Percentiles rank a stretch among this genome's conserved stretches.
These are phyloP conservation scores for Kingdonia uniflora DNA, from an alignment of 164 flowering plant species.

Conservation along the genomic window DNA sequence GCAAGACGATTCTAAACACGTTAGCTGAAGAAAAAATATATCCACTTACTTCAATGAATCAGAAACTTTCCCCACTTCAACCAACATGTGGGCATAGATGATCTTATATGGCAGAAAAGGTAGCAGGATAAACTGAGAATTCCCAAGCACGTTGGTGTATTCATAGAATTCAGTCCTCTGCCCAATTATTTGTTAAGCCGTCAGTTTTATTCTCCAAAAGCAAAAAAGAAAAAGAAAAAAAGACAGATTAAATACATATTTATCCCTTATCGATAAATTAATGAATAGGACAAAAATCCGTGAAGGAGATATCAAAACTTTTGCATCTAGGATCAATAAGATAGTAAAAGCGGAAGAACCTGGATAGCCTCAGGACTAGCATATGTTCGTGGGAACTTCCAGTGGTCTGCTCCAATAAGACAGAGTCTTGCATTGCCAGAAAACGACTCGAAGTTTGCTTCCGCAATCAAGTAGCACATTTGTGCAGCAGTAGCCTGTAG, in stretches of 20 bases:
- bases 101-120: slow-evolving; percentile 97
- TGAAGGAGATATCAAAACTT: too few relatives aligned
- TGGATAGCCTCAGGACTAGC: slow-evolving; percentile 96
- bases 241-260: too few relatives aligned
- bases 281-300: too few relatives aligned
- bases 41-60: slow-evolving; percentile 69
- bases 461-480: slow-evolving; percentile 91
- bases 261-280: too few relatives aligned
- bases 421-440: slow-evolving; percentile 90
- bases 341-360: slow-evolving; percentile 28
- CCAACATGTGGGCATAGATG: slow-evolving; percentile 89
- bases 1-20: too few relatives aligned
- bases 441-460: slow-evolving; percentile 79
- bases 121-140: slow-evolving; percentile 76
- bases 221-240: too few relatives aligned
- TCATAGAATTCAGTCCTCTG: slow-evolving; percentile 98
- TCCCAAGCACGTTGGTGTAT: slow-evolving; percentile 88
- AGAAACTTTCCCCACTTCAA: slow-evolving; percentile 88
- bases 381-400: slow-evolving; percentile 85
- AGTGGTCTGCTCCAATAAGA: slow-evolving; percentile 93
- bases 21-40: not conserved
- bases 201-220: too few relatives aligned
- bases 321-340: too few relatives aligned
- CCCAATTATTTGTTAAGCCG: slow-evolving; percentile 6
- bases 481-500: slow-evolving; percentile 80